Evolutionary conservation across 1,139 yeast species (phyloP).

Genomic region (Kurtzmaniella quercitrusa): DNA sequence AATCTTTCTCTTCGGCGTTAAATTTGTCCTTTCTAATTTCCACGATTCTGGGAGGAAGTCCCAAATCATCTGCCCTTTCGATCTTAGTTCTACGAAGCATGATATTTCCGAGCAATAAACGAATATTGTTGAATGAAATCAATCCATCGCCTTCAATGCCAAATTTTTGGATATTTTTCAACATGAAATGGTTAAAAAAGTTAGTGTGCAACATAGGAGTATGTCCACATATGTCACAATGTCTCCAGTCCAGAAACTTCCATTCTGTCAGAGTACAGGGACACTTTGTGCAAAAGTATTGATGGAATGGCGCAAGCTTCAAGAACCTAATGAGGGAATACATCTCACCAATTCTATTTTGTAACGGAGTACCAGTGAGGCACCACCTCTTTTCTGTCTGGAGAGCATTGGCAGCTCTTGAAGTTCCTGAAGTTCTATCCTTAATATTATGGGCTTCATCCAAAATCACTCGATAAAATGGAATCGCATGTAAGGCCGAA

Average conservation of each 20-base stretch:
- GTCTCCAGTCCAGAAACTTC: slow-evolving; percentile 77
- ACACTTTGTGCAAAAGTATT: slow-evolving; percentile 89
- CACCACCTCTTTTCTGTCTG: slow-evolving; percentile 80
- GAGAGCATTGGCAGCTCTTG: slow-evolving; percentile 80
- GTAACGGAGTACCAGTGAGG: slow-evolving; percentile 92
- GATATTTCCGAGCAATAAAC: slow-evolving; percentile 65
- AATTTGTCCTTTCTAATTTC: slow-evolving; percentile 82
- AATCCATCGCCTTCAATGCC: slow-evolving; percentile 81
- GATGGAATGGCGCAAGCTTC: slow-evolving; percentile 79
- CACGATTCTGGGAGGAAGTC: slow-evolving; percentile 91
- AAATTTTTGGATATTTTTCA: slow-evolving; percentile 83
- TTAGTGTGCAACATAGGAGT: slow-evolving; percentile 92
- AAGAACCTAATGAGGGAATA: slow-evolving; percentile 84
- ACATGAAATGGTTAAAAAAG: slow-evolving; percentile 90
- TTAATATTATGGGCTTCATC: slow-evolving; percentile 98
- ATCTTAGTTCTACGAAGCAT: slow-evolving; percentile 94
- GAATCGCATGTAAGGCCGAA: slow-evolving; percentile 69
- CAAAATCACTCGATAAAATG: slow-evolving; percentile 81
- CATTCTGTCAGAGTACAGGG: slow-evolving; percentile 78
- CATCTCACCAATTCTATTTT: slow-evolving; percentile 93
- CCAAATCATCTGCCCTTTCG: slow-evolving; percentile 95
- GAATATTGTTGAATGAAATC: slow-evolving; percentile 72
- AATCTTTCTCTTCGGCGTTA: slow-evolving; percentile 91
- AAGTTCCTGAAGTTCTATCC: slow-evolving; percentile 89
- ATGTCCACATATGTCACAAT: slow-evolving; percentile 85